Evolutionary conservation across 2,329 filamentous ascomycete species (phyloP), one percentile per base, ranked within the genome.

Genomic region (Penicillium sp.): DNA sequence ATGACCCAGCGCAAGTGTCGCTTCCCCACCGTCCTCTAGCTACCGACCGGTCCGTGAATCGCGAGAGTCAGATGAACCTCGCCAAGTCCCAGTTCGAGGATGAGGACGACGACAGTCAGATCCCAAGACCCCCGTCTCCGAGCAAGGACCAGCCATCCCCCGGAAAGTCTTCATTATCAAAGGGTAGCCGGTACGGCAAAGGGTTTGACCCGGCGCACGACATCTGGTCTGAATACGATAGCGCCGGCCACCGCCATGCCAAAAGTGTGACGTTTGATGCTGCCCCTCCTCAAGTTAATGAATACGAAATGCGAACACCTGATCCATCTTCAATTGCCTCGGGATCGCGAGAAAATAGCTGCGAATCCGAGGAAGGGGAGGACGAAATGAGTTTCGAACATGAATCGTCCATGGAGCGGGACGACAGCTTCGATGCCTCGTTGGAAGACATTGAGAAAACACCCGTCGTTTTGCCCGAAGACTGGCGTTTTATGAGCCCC

Each of bases 251-350:
- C 59, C 84, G 88, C 37, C 85, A 95, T 65, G 82, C 87, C 32
- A 98, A 98, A 73, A 95, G 89, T 56, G 92, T 98, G 41, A 98
- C 90, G 0, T 98, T 98, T 60, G 88, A 96, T 66, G 84, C 83
- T 25, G 88, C 86, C 2, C 90, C 90, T 14, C 92, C 92, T 15
- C 85, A 94, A 60, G 77, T 98, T 56, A 95, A 96, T 60, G 92
- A 98, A 67, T 98, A 96, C 62, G 92, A 96, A 66, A 89, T 95
- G 84, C 85, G 87, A 22, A 98, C 92, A 2, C 92, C 92, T 8
- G 92, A 95, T 58, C 78, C 93, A n/a, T 95, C 90, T 1, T 94
- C 89, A 0, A 74, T 93, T 15, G 86, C 85, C 16, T 90, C 85
- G 32, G 88, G 84, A 51, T 96, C 90, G 9, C 83, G 90, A 6